Conservation (phyloP, 352 stramenopile genomes). For the Phytophthora sp. region DNA sequence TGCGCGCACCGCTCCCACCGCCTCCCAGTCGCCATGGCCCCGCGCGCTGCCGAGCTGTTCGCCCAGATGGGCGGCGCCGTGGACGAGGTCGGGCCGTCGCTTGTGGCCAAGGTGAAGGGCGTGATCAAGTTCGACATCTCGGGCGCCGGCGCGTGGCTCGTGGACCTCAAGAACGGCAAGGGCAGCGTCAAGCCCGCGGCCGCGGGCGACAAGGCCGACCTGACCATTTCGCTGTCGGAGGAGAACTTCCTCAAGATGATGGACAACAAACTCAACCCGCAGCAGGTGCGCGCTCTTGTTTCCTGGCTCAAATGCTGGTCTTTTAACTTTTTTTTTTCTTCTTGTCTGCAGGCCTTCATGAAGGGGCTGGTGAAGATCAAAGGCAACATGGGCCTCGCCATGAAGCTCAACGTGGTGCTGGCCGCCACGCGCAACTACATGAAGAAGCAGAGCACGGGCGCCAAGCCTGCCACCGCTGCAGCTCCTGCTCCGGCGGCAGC, state of each 20-base stretch:
- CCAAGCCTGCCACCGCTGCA: conserved; percentile 25
- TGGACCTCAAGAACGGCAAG: conserved; percentile 82
- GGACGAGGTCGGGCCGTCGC: conserved; percentile 66
- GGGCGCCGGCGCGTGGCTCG: conserved; percentile 69
- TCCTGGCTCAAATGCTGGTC: conserved; percentile 1
- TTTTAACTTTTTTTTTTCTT: not conserved
- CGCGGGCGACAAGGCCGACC: conserved; percentile 66
- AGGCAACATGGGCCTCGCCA: conserved; percentile 94
- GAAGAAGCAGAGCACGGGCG: conserved; percentile 58
- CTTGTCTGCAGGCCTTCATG: conserved; percentile 85
- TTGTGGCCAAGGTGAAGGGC: conserved; percentile 80
- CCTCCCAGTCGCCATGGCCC: conserved; percentile 31
- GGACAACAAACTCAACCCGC: conserved; percentile 91
- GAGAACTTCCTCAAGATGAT: conserved; percentile 82
- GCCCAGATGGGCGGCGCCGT: conserved; percentile 71
- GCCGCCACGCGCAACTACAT: conserved; percentile 82
- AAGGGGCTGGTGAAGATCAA: conserved; percentile 96
- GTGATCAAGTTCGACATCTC: conserved; percentile 84
- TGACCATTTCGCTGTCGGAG: conserved; percentile 80
- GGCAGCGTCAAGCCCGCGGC: conserved; percentile 59
- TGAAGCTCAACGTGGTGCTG: conserved; percentile 94
- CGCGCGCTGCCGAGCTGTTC: conserved; percentile 69
- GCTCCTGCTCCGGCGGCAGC: conserved; percentile 10
- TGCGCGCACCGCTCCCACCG: not conserved
- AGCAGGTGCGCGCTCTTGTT: conserved; percentile 45